Percentiles rank a stretch among this genome's conserved stretches.
Evolutionary conservation across 805 yeast species (phyloP).

Genomic region (Middelhovenomyces tepae): DNA sequence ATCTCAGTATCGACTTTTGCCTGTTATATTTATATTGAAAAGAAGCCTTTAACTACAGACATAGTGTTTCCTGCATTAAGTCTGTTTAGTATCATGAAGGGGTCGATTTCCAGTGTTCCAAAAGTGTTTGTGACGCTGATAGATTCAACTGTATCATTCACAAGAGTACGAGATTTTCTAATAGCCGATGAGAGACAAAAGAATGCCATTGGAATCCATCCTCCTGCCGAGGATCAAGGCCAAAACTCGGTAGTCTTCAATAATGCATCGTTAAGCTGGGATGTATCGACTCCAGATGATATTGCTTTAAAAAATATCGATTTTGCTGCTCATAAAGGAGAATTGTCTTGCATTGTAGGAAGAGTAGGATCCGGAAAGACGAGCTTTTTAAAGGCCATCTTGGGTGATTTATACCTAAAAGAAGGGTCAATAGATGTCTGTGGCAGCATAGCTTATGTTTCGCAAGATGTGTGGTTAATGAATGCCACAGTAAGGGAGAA

Average conservation of each 20-base stretch:
- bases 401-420: constrained; percentile 75
- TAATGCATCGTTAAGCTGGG: too few species aligned
- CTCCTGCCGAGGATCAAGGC: too few species aligned
- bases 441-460: constrained; percentile 81
- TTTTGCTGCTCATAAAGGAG: constrained; percentile 66
- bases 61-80: constrained; percentile 63
- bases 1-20: constrained; percentile 89
- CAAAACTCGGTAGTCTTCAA: too few species aligned
- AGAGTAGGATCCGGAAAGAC: constrained; percentile 88
- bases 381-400: constrained; percentile 64
- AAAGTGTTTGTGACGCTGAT: constrained; percentile 35
- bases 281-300: too few species aligned
- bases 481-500: constrained; percentile 82
- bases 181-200: constrained; percentile 36
- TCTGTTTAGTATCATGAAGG: constrained; percentile 40
- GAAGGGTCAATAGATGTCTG: constrained; percentile 62
- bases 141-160: constrained; percentile 32
- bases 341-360: constrained; percentile 79
- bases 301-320: constrained; percentile 60
- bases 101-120: constrained; percentile 45
- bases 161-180: constrained; percentile 38
- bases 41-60: constrained; percentile 72
- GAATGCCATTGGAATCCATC: constrained; percentile 30
- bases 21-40: constrained; percentile 53
- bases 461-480: constrained; percentile 94